These are phyloP conservation scores for Typha latifolia DNA, from an alignment of 176 grass and related monocot genomes.

Conservation along the genomic window DNA sequence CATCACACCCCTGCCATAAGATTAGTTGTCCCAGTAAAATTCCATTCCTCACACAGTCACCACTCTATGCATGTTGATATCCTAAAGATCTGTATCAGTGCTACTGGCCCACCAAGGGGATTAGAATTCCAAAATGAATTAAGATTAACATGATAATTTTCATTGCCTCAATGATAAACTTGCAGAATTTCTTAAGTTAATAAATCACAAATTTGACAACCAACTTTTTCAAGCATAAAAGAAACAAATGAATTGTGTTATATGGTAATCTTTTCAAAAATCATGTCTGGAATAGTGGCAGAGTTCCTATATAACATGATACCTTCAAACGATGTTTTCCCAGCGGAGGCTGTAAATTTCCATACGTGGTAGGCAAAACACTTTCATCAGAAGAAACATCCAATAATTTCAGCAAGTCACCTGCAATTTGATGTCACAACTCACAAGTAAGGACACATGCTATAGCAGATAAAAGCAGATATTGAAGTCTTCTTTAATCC, in stretches of 20 bases:
- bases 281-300: not conserved
- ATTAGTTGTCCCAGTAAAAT: too few relatives aligned
- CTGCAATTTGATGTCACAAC: constrained; percentile 31
- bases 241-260: not conserved
- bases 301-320: constrained; percentile 7
- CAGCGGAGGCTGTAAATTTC: constrained; percentile 68
- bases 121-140: too few relatives aligned
- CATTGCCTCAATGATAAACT: not conserved
- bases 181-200: not conserved
- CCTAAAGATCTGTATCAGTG: too few relatives aligned
- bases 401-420: constrained; percentile 73
- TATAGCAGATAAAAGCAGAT: not conserved
- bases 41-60: too few relatives aligned
- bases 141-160: too few relatives aligned
- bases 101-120: too few relatives aligned
- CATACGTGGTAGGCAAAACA: constrained; percentile 79
- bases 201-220: not conserved
- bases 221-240: not conserved
- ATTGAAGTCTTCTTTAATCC: too few relatives aligned
- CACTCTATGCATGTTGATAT: too few relatives aligned
- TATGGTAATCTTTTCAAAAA: not conserved
- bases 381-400: constrained; percentile 54
- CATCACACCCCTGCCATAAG: too few relatives aligned
- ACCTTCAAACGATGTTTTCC: constrained; percentile 96
- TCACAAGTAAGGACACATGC: constrained; percentile 1